Evolutionary conservation across 1,284 basidiomycete genomes (phyloP).

Genomic region (Trichosporon coremiiforme): DNA sequence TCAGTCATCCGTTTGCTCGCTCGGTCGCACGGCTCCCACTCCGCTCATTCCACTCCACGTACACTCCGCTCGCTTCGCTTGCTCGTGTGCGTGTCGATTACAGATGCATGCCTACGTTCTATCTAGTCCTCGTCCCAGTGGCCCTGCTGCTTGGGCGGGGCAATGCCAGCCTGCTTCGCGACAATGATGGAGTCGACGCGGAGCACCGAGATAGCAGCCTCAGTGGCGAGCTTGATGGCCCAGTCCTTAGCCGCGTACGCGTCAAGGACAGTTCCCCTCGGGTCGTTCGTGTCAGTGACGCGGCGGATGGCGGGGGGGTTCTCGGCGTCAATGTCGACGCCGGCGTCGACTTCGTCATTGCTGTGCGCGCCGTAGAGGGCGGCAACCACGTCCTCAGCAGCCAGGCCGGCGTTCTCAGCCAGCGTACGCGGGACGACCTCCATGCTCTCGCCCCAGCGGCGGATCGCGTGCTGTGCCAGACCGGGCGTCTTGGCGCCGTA

Average conservation of each 20-base stretch:
- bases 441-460: slow-evolving; percentile 83
- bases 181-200: slow-evolving; percentile 98
- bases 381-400: slow-evolving; percentile 89
- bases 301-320: slow-evolving; percentile 39
- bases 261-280: slow-evolving; percentile 42
- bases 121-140: slow-evolving; percentile 58
- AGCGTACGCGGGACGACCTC: slow-evolving; percentile 92
- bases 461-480: slow-evolving; percentile 90
- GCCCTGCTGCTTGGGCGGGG: slow-evolving; percentile 57
- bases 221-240: slow-evolving; percentile 64
- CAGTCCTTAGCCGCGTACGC: slow-evolving; percentile 56
- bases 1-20: too few species aligned
- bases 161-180: slow-evolving; percentile 80
- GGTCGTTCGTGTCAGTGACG: slow-evolving; percentile 30
- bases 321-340: slow-evolving; percentile 84
- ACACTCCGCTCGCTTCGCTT: not conserved
- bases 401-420: slow-evolving; percentile 94
- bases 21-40: too few species aligned
- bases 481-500: slow-evolving; percentile 89
- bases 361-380: slow-evolving; percentile 87
- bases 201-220: slow-evolving; percentile 90
- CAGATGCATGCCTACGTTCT: slow-evolving; percentile 14
- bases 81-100: not conserved
- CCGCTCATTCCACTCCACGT: too few species aligned
- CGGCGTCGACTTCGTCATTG: slow-evolving; percentile 61